phyloP scores from a whole-genome alignment of 441 rosid genomes.

The Populus tomentosa region DNA sequence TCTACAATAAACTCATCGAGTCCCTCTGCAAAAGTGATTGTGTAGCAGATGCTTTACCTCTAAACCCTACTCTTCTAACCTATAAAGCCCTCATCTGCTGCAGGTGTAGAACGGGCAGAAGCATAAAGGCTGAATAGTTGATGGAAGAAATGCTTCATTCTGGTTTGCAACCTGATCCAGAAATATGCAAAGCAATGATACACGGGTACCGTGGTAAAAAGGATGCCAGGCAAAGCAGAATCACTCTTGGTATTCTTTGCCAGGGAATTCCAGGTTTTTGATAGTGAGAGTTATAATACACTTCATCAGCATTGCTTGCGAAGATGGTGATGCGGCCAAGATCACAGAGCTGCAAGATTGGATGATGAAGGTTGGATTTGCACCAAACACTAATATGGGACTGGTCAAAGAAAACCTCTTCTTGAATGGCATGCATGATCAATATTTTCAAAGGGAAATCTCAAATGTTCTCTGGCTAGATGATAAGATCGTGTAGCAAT shows the following conservation, averaged over 20 bases:
- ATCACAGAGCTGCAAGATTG: slow-evolving; percentile 63
- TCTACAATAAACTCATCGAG: slow-evolving; percentile 43
- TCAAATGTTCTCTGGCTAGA: neutral
- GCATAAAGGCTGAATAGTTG: slow-evolving; percentile 46
- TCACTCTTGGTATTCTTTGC: slow-evolving; percentile 47
- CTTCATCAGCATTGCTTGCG: slow-evolving; percentile 35
- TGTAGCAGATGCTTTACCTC: slow-evolving; percentile 44
- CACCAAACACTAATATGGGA: slow-evolving; percentile 36
- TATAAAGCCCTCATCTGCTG: slow-evolving; percentile 55
- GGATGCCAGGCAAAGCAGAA: slow-evolving; percentile 55
- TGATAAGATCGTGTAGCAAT: neutral
- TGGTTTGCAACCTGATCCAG: slow-evolving; percentile 42
- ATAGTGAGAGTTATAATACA: slow-evolving; percentile 53
- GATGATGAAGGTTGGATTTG: slow-evolving; percentile 61
- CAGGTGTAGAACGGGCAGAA: slow-evolving; percentile 47
- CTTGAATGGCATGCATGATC: slow-evolving; percentile 9
- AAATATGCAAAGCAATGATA: slow-evolving; percentile 51
- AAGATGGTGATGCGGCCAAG: slow-evolving; percentile 38
- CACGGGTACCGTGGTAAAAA: slow-evolving; percentile 47
- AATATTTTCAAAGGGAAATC: neutral
- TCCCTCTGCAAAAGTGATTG: slow-evolving; percentile 45
- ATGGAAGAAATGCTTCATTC: slow-evolving; percentile 55
- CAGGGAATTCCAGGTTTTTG: slow-evolving; percentile 47
- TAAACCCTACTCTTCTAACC: slow-evolving; percentile 28
- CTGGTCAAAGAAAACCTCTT: slow-evolving; percentile 12